Evolutionary conservation across 148 eudicot species (phyloP), one percentile per base, ranked within the genome.

Genomic region (Salicornia ramosissima): DNA sequence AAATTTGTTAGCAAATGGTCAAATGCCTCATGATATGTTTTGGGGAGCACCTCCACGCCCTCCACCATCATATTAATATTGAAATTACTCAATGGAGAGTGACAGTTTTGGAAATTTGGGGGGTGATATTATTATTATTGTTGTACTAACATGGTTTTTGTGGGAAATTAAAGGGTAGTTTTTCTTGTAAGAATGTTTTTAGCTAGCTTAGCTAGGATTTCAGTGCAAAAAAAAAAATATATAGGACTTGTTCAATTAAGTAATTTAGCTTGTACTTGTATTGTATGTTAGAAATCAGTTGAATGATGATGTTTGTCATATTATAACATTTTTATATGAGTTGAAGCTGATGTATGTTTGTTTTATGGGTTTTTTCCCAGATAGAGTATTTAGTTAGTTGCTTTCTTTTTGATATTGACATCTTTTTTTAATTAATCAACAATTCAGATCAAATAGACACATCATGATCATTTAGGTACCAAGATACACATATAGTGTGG

Each of bases 31-130:
- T 67, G 87, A 82, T 75, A 68, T 78, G 69, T 84, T 80, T 65
- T 84, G 87, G 87, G 65, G 73, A 24, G 70, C 86, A 25, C 87
- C 83, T 9, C 79, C 81, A 18, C 84, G 78, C 0, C 87, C 87
- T 5, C 81, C 85, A 0, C 77, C 84, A 25, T 71, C 83, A 13
- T 69, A 75, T 28, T 72, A 69, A 74, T 53, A 3, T n/a, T n/a
- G n/a, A n/a, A n/a, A n/a, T n/a, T n/a, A n/a, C n/a, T 36, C 4
- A 36, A 36, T 4, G 40, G 40, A 3, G 60, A 30, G 22, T 25
- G 42, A 33, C n/a, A 7, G 63, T 33, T 68, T 75, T 68, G 36
- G 71, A 46, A 26, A 19, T 50, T 42, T 2, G 56, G 22, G 22
- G 52, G 55, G 12, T 29, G 19, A 42, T 10, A 51, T 13, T 25